Conservation (phyloP, 1,284 basidiomycete species). For the Ceratobasidium theobromae region DNA sequence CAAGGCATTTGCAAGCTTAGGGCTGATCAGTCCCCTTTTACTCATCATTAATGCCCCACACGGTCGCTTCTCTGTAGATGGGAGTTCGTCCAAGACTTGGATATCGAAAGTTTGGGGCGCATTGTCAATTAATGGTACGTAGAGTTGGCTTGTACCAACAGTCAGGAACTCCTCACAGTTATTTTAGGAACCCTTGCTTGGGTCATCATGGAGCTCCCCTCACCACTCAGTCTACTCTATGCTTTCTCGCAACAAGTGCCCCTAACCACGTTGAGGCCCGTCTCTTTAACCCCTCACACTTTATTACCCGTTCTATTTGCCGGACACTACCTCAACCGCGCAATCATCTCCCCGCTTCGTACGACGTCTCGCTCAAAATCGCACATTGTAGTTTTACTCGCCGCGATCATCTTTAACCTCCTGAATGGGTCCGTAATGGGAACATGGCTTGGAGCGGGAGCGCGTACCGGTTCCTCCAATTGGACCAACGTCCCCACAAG, state of each 20-base stretch:
- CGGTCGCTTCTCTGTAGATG: slow-evolving; percentile 60
- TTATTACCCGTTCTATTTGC: slow-evolving; percentile 65
- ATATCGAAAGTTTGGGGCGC: slow-evolving; percentile 24
- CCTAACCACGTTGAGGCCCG: slow-evolving; percentile 38
- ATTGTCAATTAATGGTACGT: slow-evolving; percentile 50
- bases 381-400: slow-evolving; percentile 65
- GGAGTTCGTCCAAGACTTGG: neutral
- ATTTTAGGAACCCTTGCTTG: slow-evolving; percentile 56
- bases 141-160: slow-evolving; percentile 55
- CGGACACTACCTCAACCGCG: slow-evolving; percentile 81
- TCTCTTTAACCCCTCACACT: slow-evolving; percentile 49
- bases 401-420: slow-evolving; percentile 66
- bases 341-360: slow-evolving; percentile 77
- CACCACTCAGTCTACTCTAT: slow-evolving; percentile 64
- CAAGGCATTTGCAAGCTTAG: neutral
- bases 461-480: slow-evolving; percentile 34
- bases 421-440: slow-evolving; percentile 74
- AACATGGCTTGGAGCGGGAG: slow-evolving; percentile 55
- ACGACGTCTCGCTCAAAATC: slow-evolving; percentile 78
- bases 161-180: neutral
- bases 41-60: slow-evolving; percentile 68
- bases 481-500: slow-evolving; percentile 35
- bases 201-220: slow-evolving; percentile 84
- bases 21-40: slow-evolving; percentile 35
- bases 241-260: slow-evolving; percentile 45